phyloP scores from a whole-genome alignment of 768 basidiomycete genomes.

The Coprinopsis marcescibilis region DNA sequence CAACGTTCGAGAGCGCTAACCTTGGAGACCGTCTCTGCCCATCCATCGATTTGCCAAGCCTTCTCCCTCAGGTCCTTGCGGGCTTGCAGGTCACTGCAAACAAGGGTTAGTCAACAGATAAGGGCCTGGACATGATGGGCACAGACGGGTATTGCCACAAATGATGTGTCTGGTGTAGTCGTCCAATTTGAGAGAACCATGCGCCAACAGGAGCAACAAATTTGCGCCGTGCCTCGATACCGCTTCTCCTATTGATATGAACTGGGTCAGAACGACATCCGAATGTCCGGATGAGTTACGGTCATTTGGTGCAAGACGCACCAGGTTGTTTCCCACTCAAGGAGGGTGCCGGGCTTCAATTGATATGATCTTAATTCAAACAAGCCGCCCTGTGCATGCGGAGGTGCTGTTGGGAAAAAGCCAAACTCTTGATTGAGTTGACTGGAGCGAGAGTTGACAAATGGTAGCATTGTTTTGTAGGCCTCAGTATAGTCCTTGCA shows the following conservation, averaged over 20 bases:
- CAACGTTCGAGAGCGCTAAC: constrained; percentile 28
- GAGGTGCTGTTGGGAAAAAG: constrained; percentile 88
- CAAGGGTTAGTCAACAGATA: too few species aligned
- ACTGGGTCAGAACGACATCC: too few species aligned
- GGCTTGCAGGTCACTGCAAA: constrained; percentile 61
- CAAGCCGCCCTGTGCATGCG: constrained; percentile 80
- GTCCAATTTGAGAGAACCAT: constrained; percentile 89
- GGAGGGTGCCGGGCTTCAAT: constrained; percentile 78
- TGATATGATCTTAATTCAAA: constrained; percentile 92
- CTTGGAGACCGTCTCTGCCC: constrained; percentile 93
- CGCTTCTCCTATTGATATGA: constrained; percentile 76
- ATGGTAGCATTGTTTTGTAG: constrained; percentile 73
- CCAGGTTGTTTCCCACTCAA: constrained; percentile 97
- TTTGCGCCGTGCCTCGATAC: constrained; percentile 88
- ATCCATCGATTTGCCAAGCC: constrained; percentile 93
- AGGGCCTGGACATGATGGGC: constrained; percentile 9
- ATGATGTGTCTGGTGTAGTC: constrained; percentile 87
- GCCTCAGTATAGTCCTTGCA: constrained; percentile 52
- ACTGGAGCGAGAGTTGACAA: constrained; percentile 61
- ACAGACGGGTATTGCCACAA: constrained; percentile 95
- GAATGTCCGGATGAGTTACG: too few species aligned
- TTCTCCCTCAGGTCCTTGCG: constrained; percentile 82
- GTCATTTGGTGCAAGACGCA: constrained; percentile 26
- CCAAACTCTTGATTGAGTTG: constrained; percentile 94
- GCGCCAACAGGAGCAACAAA: constrained; percentile 71